Percentiles rank a stretch among this genome's conserved stretches.
Conservation (phyloP, 192 early-diverging fungal species). For the Piromyces finnis region DNA sequence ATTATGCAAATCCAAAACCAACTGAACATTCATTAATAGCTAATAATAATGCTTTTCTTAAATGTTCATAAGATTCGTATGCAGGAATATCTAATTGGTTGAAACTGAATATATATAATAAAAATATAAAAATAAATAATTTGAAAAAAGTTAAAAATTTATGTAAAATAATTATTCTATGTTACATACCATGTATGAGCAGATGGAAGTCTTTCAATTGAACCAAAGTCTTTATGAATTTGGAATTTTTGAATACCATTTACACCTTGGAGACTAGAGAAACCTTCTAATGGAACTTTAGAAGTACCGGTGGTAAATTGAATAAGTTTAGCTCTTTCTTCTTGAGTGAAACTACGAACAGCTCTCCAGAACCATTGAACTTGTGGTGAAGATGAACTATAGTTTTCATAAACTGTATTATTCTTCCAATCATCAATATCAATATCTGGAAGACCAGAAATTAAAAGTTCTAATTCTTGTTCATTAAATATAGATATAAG, state of each 20-base stretch:
- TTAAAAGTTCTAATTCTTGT: slow-evolving; percentile 93
- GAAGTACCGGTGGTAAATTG: slow-evolving; percentile 96
- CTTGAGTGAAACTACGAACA: slow-evolving; percentile 89
- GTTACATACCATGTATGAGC: slow-evolving; percentile 88
- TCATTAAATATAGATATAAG: slow-evolving; percentile 96
- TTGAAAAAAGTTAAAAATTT: too few relatives aligned
- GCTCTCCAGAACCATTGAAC: slow-evolving; percentile 99
- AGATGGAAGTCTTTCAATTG: slow-evolving; percentile 69
- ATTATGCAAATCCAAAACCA: slow-evolving; percentile 10
- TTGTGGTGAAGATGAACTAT: slow-evolving; percentile 63
- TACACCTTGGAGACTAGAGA: slow-evolving; percentile 78
- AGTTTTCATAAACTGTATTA: slow-evolving; percentile 82
- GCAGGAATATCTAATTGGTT: slow-evolving; percentile 93
- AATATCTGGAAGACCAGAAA: slow-evolving; percentile 95
- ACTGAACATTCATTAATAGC: slow-evolving; percentile 86
- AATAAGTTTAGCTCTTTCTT: slow-evolving; percentile 90
- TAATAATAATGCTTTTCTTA: slow-evolving; percentile 60
- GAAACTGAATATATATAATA: slow-evolving; percentile 27
- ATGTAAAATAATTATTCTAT: too few relatives aligned
- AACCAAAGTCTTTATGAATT: slow-evolving; percentile 90
- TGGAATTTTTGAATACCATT: slow-evolving; percentile 95
- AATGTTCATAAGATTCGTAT: slow-evolving; percentile 78
- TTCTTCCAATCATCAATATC: slow-evolving; percentile 99
- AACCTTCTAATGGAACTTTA: slow-evolving; percentile 95
- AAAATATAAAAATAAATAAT: neutral